Conservation (phyloP, 2,329 filamentous ascomycete genomes). For the Fusarium zealandicum region DNA sequence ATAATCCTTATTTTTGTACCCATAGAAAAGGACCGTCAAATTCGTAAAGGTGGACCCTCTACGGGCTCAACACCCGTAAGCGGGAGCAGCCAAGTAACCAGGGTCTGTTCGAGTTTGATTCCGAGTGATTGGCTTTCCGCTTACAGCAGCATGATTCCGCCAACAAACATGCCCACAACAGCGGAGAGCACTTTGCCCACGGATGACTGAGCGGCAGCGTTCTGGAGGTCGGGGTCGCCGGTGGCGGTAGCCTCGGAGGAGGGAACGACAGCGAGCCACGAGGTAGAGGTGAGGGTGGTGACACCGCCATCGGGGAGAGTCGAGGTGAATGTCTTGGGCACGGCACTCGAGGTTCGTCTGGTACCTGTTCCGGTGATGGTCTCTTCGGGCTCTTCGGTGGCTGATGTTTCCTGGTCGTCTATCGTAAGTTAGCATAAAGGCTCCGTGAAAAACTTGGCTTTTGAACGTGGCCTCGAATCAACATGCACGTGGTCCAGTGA, state of each 20-base stretch:
- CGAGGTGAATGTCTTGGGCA: conserved; percentile 54
- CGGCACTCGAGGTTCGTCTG: conserved; percentile 46
- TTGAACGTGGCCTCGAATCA: conserved; percentile 9
- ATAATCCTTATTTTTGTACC: conserved; percentile 32
- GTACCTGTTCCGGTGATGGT: conserved; percentile 47
- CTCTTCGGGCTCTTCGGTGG: conserved; percentile 25
- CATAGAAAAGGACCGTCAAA: conserved; percentile 37
- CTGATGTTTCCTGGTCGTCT: conserved; percentile 31
- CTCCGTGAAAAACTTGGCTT: not conserved
- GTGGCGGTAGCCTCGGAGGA: conserved; percentile 41
- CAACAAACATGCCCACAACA: conserved; percentile 41
- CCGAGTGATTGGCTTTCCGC: not conserved
- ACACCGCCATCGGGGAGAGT: conserved; percentile 55
- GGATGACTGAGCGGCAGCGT: conserved; percentile 42
- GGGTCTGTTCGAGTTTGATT: conserved; percentile 1
- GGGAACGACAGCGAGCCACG: conserved; percentile 55
- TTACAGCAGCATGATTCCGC: conserved; percentile 43
- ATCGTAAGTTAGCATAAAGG: conserved; percentile 16
- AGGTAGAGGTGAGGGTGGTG: conserved; percentile 57
- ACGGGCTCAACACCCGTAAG: not conserved
- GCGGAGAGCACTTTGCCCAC: conserved; percentile 37
- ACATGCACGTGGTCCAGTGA: conserved; percentile 14
- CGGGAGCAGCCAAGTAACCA: not conserved
- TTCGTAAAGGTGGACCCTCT: conserved; percentile 32
- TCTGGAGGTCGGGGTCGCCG: conserved; percentile 48